phyloP scores from a whole-genome alignment of 169 alveolate genomes.

The Plasmodium cynomolgi region DNA sequence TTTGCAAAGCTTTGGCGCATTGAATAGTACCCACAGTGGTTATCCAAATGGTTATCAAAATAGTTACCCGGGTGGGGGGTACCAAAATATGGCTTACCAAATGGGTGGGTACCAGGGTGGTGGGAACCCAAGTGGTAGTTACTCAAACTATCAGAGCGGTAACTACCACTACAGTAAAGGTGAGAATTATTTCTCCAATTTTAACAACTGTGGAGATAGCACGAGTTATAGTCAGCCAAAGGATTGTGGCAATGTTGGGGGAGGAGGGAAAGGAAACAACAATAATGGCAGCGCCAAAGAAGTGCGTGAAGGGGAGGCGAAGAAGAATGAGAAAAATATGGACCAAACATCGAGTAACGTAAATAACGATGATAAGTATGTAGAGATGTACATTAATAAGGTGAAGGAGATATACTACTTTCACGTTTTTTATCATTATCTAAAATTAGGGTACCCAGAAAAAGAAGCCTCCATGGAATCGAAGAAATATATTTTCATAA shows the following conservation, averaged over 20 bases:
- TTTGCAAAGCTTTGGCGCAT: background rate
- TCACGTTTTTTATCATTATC: conserved; percentile 72
- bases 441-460: conserved; percentile 70
- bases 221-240: background rate
- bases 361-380: conserved; percentile 38
- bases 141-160: background rate
- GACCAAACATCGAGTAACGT: background rate
- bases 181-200: conserved; percentile 36
- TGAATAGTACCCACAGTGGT: background rate
- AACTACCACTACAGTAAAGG: conserved; percentile 16
- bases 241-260: background rate
- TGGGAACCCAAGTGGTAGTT: background rate
- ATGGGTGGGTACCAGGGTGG: background rate
- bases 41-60: background rate
- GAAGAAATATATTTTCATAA: conserved; percentile 59
- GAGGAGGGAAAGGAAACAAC: background rate
- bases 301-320: background rate
- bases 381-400: conserved; percentile 61
- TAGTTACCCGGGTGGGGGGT: background rate
- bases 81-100: background rate
- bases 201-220: background rate
- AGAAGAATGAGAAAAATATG: background rate
- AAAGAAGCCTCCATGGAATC: conserved; percentile 72
- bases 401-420: conserved; percentile 70
- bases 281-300: background rate